A percentile compares a stretch with the other conserved stretches of the same genome.
These are phyloP conservation scores for Mucor circinelloides DNA, from an alignment of 371 early-diverging fungal species.

Conservation along the genomic window DNA sequence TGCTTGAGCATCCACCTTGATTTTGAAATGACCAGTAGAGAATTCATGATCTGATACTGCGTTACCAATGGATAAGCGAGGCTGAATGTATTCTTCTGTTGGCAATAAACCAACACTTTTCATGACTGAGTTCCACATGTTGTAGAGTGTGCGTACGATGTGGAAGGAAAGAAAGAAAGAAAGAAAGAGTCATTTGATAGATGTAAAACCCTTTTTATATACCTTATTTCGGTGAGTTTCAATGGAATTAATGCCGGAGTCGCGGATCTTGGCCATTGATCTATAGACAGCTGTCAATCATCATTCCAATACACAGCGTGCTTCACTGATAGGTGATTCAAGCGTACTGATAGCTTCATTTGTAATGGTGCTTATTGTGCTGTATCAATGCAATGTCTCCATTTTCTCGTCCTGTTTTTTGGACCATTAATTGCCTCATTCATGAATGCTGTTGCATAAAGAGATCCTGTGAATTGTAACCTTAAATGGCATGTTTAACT, in stretches of 20 bases:
- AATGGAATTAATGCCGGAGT: constrained; percentile 1
- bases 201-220: neutral
- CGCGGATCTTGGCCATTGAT: neutral
- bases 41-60: constrained; percentile 30
- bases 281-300: neutral
- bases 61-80: constrained; percentile 30
- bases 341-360: neutral
- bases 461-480: neutral
- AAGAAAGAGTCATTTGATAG: neutral
- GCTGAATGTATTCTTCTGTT: constrained; percentile 25
- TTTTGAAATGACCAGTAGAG: constrained; percentile 25
- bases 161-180: constrained; percentile 7
- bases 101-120: constrained; percentile 25
- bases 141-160: neutral
- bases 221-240: neutral
- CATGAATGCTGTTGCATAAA: neutral
- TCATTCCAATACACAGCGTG: too few species aligned
- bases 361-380: neutral
- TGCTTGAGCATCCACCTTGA: constrained; percentile 27
- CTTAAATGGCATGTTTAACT: neutral
- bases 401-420: too few species aligned
- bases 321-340: too few species aligned
- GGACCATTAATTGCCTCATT: neutral
- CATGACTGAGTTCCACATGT: constrained; percentile 28
- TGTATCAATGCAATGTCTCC: neutral